Conservation (phyloP, 208 protist species). For the Leishmania martiniquensis region DNA sequence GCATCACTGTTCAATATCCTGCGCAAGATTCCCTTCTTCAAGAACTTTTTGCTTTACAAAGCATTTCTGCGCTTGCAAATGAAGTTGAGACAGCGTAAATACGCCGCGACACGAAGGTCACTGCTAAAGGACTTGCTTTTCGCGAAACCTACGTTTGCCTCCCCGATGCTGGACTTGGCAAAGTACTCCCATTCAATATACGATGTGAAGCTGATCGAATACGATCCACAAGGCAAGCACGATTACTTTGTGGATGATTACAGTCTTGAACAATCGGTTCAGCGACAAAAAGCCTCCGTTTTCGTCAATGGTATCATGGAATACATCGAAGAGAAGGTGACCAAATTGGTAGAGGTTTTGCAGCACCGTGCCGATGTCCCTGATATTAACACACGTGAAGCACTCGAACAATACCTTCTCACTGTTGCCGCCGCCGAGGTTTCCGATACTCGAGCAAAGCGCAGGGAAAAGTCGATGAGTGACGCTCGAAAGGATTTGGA, state of each 20-base stretch:
- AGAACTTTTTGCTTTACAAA: conserved; percentile 92
- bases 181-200: conserved; percentile 82
- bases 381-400: conserved; percentile 91
- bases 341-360: conserved; percentile 82
- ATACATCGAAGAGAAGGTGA: conserved; percentile 82
- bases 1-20: conserved; percentile 93
- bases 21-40: conserved; percentile 93
- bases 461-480: conserved; percentile 93
- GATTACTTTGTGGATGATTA: conserved; percentile 93
- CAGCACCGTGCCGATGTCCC: conserved; percentile 89
- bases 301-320: conserved; percentile 70
- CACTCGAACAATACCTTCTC: conserved; percentile 92
- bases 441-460: conserved; percentile 39
- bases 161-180: conserved; percentile 77
- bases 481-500: conserved; percentile 88
- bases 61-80: conserved; percentile 86
- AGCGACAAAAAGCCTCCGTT: conserved; percentile 67
- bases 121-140: conserved; percentile 85
- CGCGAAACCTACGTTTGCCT: conserved; percentile 87
- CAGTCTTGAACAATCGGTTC: conserved; percentile 56
- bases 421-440: conserved; percentile 56
- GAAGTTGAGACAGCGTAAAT: conserved; percentile 79
- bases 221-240: conserved; percentile 87
- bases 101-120: conserved; percentile 58
- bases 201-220: conserved; percentile 71